Evolutionary conservation across 176 grass and related monocot species (phyloP), one percentile per base, ranked within the genome.

Genomic region (Aegilops speltoides): DNA sequence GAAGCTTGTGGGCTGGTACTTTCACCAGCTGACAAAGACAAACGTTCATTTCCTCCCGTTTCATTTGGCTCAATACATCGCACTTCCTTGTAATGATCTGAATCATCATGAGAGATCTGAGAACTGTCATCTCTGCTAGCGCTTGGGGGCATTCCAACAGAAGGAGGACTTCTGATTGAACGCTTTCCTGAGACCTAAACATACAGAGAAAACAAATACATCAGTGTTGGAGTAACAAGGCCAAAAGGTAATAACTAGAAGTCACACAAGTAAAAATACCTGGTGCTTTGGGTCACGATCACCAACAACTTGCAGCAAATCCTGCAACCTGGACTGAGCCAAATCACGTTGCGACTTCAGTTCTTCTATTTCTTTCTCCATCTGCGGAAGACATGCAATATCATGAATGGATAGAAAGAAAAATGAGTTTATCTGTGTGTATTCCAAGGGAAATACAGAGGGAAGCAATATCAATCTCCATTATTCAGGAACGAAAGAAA

Each of bases 351-450:
- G 90, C 76, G 89, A 86, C 72, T 95, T 96, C 75, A 99, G 82
- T 72, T 96, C 94, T 84, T 89, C 93, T 76, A 99, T 96, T 86
- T 99, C 88, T 79, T 89, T 99, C 72, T 94, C 94, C 94, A 99
- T 94, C 97, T 99, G 83, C 15, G 64, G 56, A 89, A 56, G 68
- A 10, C 48, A 84, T 59, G 77, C 34, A 19, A 65, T 59, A 40
- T 76, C 33, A 88, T 83, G 65, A 61, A 80, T 74, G 14, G 23
- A 83, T 43, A 4, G 29, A 67, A 82, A 23, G 22, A 85, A 89
- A 87, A 80, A 7, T 20, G 23, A 68, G 46, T 77, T 32, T 77
- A 50, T 56, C 16, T 77, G 24, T 29, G 57, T 60, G 57, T 23
- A n/a, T 60, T n/a, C 57, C 57, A 43, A 76, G 24, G 29, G 43